Conservation (phyloP, 768 basidiomycete genomes). For the Lyophyllum atratum region DNA sequence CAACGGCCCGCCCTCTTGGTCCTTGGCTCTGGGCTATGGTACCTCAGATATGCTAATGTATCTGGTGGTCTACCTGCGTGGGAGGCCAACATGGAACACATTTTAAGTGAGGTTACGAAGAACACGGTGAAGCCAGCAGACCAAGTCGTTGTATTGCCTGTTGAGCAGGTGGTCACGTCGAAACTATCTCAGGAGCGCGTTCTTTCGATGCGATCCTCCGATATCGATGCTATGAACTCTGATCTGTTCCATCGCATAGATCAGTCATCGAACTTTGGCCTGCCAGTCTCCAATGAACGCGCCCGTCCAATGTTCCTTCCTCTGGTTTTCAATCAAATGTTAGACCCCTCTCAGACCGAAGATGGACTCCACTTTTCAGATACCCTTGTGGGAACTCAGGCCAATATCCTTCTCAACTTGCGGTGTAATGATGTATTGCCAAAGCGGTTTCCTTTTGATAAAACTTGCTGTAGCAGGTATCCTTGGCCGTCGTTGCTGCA, state of each 20-base stretch:
- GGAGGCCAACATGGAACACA: conserved; percentile 70
- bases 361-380: conserved; percentile 86
- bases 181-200: conserved; percentile 68
- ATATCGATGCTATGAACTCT: conserved; percentile 92
- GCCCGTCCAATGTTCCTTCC: conserved; percentile 58
- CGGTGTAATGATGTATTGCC: conserved; percentile 76
- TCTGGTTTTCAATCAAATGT: conserved; percentile 79
- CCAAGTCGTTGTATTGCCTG: conserved; percentile 74
- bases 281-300: conserved; percentile 24
- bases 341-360: conserved; percentile 70
- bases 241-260: conserved; percentile 73
- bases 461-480: conserved; percentile 82
- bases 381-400: conserved; percentile 63
- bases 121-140: conserved; percentile 56
- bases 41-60: conserved; percentile 69
- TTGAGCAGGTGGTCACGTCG: conserved; percentile 67
- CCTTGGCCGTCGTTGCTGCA: conserved; percentile 65
- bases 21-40: conserved; percentile 88
- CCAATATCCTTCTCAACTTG: conserved; percentile 76
- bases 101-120: conserved; percentile 52
- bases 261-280: conserved; percentile 26
- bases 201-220: conserved; percentile 68
- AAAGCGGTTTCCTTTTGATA: conserved; percentile 64
- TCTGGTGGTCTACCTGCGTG: conserved; percentile 80
- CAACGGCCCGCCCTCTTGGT: conserved; percentile 66